Percentiles rank a stretch among this genome's conserved stretches.
These are phyloP conservation scores for Umbilicaria muhlenbergii DNA, from an alignment of 495 filamentous ascomycete species.

Conservation along the genomic window DNA sequence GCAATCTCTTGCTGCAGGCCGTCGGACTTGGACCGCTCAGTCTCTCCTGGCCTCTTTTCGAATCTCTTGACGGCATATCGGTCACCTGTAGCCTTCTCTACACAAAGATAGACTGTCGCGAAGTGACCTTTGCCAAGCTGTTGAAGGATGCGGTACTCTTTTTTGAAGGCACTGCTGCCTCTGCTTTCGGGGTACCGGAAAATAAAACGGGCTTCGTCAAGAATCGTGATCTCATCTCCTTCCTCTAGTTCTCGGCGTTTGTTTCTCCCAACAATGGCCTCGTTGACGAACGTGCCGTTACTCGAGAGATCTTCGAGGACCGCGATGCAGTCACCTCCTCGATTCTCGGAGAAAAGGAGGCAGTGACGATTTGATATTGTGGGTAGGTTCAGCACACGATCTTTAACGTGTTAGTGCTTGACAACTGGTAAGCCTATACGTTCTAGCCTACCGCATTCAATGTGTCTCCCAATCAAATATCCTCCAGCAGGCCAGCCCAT, in stretches of 20 bases:
- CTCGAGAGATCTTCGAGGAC: slow-evolving; percentile 86
- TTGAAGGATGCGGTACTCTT: slow-evolving; percentile 71
- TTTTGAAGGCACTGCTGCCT: slow-evolving; percentile 59
- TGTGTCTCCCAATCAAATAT: slow-evolving; percentile 83
- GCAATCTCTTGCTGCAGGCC: slow-evolving; percentile 90
- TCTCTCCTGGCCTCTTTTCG: slow-evolving; percentile 60
- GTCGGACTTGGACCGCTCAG: slow-evolving; percentile 68
- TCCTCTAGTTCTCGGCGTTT: slow-evolving; percentile 76
- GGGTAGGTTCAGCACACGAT: slow-evolving; percentile 60
- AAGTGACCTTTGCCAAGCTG: slow-evolving; percentile 95
- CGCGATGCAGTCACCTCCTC: slow-evolving; percentile 60
- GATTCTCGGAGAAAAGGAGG: slow-evolving; percentile 76
- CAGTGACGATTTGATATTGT: slow-evolving; percentile 95
- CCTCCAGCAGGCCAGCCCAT: slow-evolving; percentile 51
- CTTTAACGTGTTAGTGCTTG: slow-evolving; percentile 28
- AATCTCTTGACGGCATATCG: slow-evolving; percentile 91
- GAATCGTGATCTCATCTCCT: slow-evolving; percentile 75
- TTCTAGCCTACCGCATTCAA: slow-evolving; percentile 66
- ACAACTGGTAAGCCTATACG: not conserved
- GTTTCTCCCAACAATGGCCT: slow-evolving; percentile 80
- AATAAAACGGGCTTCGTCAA: slow-evolving; percentile 68
- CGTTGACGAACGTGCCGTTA: slow-evolving; percentile 94
- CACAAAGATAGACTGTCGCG: slow-evolving; percentile 83
- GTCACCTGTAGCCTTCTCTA: slow-evolving; percentile 68
- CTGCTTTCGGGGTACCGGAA: slow-evolving; percentile 71